A percentile compares a stretch with the other conserved stretches of the same genome.
phyloP scores from a whole-genome alignment of 2,329 filamentous ascomycete genomes.

The Aspergillus sp. region DNA sequence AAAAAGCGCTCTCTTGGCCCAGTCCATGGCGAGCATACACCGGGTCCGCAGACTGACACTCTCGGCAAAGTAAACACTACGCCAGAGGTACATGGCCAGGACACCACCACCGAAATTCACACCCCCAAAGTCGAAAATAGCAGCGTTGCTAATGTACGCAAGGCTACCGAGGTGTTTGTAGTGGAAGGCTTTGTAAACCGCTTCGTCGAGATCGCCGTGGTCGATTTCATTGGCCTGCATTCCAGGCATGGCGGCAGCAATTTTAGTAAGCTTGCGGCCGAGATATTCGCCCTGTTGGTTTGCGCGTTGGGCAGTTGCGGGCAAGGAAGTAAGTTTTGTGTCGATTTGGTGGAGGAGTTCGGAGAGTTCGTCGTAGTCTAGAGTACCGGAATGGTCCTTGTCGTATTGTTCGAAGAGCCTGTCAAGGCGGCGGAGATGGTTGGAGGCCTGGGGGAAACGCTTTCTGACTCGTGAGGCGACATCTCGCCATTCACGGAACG shows the following conservation, averaged over 20 bases:
- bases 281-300: constrained; percentile 96
- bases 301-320: constrained; percentile 91
- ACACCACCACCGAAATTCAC: constrained; percentile 78
- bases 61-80: constrained; percentile 95
- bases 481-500: constrained; percentile 82
- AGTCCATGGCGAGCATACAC: constrained; percentile 92
- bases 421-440: constrained; percentile 85
- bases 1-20: constrained; percentile 94
- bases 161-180: constrained; percentile 89
- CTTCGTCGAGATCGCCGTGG: constrained; percentile 87
- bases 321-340: constrained; percentile 87
- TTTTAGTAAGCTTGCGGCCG: constrained; percentile 88
- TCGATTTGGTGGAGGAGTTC: constrained; percentile 92
- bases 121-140: constrained; percentile 86
- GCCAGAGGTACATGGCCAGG: constrained; percentile 93
- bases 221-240: constrained; percentile 76
- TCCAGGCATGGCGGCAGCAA: constrained; percentile 74
- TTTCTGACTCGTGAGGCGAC: constrained; percentile 81
- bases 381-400: constrained; percentile 85
- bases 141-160: constrained; percentile 94
- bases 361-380: constrained; percentile 89
- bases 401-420: constrained; percentile 90
- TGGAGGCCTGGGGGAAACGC: constrained; percentile 85
- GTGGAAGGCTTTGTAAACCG: constrained; percentile 90
- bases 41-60: constrained; percentile 91